Evolutionary conservation across 768 basidiomycete species (phyloP), one percentile per base, ranked within the genome.

Genomic region (Kwoniella dejecticola): DNA sequence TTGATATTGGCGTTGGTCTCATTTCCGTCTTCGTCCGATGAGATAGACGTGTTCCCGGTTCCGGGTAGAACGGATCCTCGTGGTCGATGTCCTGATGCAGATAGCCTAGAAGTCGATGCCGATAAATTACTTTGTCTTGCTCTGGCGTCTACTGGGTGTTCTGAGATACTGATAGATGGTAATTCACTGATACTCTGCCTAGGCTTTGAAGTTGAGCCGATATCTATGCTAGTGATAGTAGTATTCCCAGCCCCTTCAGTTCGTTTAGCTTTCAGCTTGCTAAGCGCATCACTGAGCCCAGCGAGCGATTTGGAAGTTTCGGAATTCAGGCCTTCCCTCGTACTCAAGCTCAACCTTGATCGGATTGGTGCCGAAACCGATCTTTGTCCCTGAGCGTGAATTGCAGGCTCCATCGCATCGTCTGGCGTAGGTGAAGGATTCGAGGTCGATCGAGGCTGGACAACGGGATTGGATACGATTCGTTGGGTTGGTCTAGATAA

Each of bases 401-500:
- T 3, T n/a, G n/a, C n/a, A n/a, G 13, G 5, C 6, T 58, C 57
- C 2, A 23, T 44, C 21, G 57, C 62, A 12, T 47, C 59, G 10
- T 53, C 44, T 26, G 33, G 52, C 5, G 23, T 33, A 6, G 64
- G 27, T 6, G 60, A n/a, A 27, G 63, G 62, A 47, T 42, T 62
- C 13, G 54, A 68, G 15, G 44, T 36, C 26, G 62, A 49, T 21
- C 62, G 69, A 31, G 47, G 63, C 17, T 24, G 47, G 2, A 57
- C 46, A 29, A 71, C 47, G 3, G 74, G 69, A 36, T 65, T 64
- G 24, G 74, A 73, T n/a, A 75, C 68, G 53, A 71, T 64, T 12
- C 71, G 38, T 4, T 62, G 60, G 17, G 63, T 60, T 11, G 69
- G 71, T 8, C 66, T 67, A 12, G 64, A 54, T 13, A 66, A 61